These are phyloP conservation scores for Nepenthes mirabilis DNA, from an alignment of 148 eudicot genomes.

Conservation along the genomic window DNA sequence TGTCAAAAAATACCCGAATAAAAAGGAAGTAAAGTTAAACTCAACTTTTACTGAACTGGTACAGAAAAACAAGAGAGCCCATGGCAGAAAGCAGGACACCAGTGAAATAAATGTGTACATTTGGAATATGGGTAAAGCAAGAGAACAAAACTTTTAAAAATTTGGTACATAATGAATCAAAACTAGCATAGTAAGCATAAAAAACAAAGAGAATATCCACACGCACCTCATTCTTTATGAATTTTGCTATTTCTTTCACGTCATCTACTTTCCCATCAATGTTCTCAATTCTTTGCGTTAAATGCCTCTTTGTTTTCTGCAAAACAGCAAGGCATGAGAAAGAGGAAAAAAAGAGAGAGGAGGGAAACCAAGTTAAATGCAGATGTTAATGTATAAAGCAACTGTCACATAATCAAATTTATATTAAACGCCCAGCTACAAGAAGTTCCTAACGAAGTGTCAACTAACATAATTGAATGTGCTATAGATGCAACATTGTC, in stretches of 20 bases:
- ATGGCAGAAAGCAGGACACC: too few species aligned
- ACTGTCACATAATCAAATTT: neutral
- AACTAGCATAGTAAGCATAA: neutral
- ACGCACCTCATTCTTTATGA: conserved; percentile 49
- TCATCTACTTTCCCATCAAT: conserved; percentile 82
- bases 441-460: too few species aligned
- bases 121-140: neutral
- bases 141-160: neutral
- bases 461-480: too few species aligned
- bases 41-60: too few species aligned
- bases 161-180: neutral
- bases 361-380: too few species aligned
- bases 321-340: neutral
- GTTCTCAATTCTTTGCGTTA: conserved; percentile 74
- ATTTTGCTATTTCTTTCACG: conserved; percentile 56
- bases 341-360: neutral
- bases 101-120: neutral
- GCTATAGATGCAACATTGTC: too few species aligned
- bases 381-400: neutral
- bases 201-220: neutral
- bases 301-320: conserved; percentile 75
- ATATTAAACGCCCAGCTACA: neutral
- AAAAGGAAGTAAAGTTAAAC: neutral
- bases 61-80: too few species aligned
- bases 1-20: neutral